Conservation (phyloP, 75 land plant species). For the Sequoiadendron giganteum region DNA sequence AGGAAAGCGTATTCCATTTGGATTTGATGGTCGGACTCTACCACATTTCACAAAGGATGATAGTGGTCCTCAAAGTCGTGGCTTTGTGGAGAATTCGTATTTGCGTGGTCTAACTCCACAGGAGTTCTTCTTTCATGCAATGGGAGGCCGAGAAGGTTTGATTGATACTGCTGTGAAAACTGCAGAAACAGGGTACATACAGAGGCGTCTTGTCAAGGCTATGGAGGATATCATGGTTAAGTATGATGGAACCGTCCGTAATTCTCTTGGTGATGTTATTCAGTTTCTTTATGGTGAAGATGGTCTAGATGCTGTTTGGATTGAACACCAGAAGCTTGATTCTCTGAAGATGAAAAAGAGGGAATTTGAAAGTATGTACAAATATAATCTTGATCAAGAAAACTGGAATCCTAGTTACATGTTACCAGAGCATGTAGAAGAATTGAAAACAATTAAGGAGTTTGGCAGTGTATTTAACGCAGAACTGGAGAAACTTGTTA, state of each 20-base stretch:
- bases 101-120: conserved; percentile 96
- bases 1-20: conserved; percentile 96
- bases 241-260: conserved; percentile 99
- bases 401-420: conserved; percentile 91
- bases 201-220: conserved; percentile 96
- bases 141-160: conserved; percentile 99
- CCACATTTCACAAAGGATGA: conserved; percentile 99
- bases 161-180: conserved; percentile 99
- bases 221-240: conserved; percentile 99
- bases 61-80: conserved; percentile 97
- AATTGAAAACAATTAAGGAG: conserved; percentile 79
- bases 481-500: conserved; percentile 81
- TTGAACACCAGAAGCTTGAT: conserved; percentile 90
- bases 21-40: conserved; percentile 82
- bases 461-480: conserved; percentile 89
- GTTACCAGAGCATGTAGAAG: conserved; percentile 77
- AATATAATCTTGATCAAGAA: conserved; percentile 72
- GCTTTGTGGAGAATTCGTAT: conserved; percentile 98
- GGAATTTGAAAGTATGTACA: conserved; percentile 70
- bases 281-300: conserved; percentile 99
- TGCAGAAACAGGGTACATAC: conserved; percentile 98
- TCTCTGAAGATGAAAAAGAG: conserved; percentile 82
- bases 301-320: conserved; percentile 99
- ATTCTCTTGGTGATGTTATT: conserved; percentile 97
- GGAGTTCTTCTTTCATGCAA: conserved; percentile 99